A percentile compares a stretch with the other conserved stretches of the same genome.
phyloP scores from a whole-genome alignment of 768 basidiomycete species.

The Suillus subaureus region DNA sequence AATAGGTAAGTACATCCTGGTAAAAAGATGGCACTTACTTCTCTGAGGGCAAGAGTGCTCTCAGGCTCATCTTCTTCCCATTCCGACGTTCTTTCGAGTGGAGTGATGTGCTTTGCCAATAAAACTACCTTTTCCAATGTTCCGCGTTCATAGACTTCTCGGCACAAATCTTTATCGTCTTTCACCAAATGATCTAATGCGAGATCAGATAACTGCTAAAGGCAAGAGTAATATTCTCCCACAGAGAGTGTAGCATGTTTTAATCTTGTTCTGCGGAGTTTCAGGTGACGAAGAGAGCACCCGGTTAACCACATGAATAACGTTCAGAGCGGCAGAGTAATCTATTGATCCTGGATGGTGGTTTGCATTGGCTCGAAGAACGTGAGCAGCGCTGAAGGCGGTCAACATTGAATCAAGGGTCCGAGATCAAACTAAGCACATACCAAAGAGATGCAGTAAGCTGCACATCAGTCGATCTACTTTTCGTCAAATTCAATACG shows the following conservation, averaged over 20 bases:
- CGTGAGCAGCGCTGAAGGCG: slow-evolving; percentile 54
- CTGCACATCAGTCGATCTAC: slow-evolving; percentile 61
- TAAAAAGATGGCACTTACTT: slow-evolving; percentile 43
- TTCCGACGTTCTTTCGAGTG: slow-evolving; percentile 44
- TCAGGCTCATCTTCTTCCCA: slow-evolving; percentile 77
- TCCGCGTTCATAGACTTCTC: slow-evolving; percentile 70
- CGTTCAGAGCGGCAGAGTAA: slow-evolving; percentile 50
- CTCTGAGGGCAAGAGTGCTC: slow-evolving; percentile 54
- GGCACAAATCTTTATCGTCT: slow-evolving; percentile 69
- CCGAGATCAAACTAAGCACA: slow-evolving; percentile 11
- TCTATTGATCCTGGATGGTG: slow-evolving; percentile 39
- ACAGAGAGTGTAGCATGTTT: slow-evolving; percentile 81
- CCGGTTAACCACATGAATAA: slow-evolving; percentile 73
- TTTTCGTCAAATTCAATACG: slow-evolving; percentile 57
- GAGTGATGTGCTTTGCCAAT: slow-evolving; percentile 57
- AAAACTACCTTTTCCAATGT: slow-evolving; percentile 56
- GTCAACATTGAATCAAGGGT: background rate
- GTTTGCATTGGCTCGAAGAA: slow-evolving; percentile 53
- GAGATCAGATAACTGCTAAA: background rate
- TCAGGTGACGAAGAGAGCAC: slow-evolving; percentile 51
- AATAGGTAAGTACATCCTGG: slow-evolving; percentile 5
- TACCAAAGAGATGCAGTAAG: slow-evolving; percentile 74
- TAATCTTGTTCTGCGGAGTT: slow-evolving; percentile 48
- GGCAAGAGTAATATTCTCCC: slow-evolving; percentile 25
- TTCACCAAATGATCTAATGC: slow-evolving; percentile 61